phyloP scores from a whole-genome alignment of 164 flowering plant genomes.

The Protea cynaroides region DNA sequence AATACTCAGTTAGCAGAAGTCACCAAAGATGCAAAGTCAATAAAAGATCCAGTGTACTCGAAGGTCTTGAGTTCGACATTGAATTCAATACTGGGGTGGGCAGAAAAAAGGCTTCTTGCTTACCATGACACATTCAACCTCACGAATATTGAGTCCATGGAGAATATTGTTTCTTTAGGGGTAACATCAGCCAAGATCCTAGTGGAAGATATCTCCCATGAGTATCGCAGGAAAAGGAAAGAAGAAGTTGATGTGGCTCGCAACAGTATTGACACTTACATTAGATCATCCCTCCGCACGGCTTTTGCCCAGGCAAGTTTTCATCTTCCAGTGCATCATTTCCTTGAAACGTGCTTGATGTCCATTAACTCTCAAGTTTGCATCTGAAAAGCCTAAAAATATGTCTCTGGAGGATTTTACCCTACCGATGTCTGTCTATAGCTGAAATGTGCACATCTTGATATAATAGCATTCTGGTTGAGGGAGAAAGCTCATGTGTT shows the following conservation, averaged over 20 bases:
- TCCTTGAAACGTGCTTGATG: neutral
- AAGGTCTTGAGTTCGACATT: conserved; percentile 50
- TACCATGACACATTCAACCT: conserved; percentile 63
- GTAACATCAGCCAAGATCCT: conserved; percentile 52
- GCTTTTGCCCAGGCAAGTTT: conserved; percentile 86
- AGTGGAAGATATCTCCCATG: conserved; percentile 66
- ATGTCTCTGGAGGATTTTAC: too few relatives aligned
- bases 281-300: conserved; percentile 67
- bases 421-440: too few relatives aligned
- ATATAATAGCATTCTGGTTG: too few relatives aligned
- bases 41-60: conserved; percentile 42
- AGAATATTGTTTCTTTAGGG: conserved; percentile 50
- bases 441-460: too few relatives aligned
- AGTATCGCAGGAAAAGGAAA: conserved; percentile 45
- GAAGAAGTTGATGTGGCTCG: conserved; percentile 45
- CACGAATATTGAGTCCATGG: conserved; percentile 48
- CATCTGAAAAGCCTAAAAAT: neutral
- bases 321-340: neutral
- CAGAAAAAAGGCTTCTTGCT: conserved; percentile 67
- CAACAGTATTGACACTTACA: conserved; percentile 61
- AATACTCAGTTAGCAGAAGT: conserved; percentile 55
- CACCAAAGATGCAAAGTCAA: conserved; percentile 54
- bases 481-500: too few relatives aligned
- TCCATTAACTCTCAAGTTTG: neutral
- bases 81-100: conserved; percentile 61